Conservation (phyloP, 2,329 filamentous ascomycete species). For the Emericellopsis atlantica region DNA sequence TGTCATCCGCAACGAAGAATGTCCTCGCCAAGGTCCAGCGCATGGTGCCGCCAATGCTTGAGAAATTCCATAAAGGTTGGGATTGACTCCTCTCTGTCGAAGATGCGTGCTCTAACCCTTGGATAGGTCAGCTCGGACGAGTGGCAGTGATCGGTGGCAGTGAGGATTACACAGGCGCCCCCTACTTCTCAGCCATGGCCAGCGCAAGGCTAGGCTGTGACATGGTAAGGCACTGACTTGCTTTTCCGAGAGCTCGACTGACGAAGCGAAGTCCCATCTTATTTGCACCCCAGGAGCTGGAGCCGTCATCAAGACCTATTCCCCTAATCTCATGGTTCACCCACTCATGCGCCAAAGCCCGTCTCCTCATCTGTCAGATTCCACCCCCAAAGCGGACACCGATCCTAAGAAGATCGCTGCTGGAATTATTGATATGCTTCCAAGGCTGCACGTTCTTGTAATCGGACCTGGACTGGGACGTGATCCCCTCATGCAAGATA, state of each 20-base stretch:
- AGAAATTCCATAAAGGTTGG: constrained; percentile 89
- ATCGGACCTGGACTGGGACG: constrained; percentile 86
- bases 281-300: constrained; percentile 87
- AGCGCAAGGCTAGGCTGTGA: constrained; percentile 83
- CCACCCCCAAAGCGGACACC: constrained; percentile 23
- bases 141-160: constrained; percentile 91
- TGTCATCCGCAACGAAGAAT: constrained; percentile 61
- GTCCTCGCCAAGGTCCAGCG: constrained; percentile 71
- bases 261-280: constrained; percentile 58
- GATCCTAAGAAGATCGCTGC: constrained; percentile 49
- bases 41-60: constrained; percentile 89
- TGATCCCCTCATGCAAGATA: constrained; percentile 81
- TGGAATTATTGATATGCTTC: constrained; percentile 66
- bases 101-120: background rate
- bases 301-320: constrained; percentile 92
- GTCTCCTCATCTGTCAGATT: constrained; percentile 27
- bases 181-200: constrained; percentile 96
- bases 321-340: constrained; percentile 96
- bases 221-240: constrained; percentile 46
- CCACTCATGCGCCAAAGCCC: constrained; percentile 76
- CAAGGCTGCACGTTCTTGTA: constrained; percentile 82
- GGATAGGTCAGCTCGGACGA: constrained; percentile 73
- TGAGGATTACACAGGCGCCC: constrained; percentile 91
- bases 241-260: background rate
- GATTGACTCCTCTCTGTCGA: constrained; percentile 1